Evolutionary conservation across 805 yeast genomes (phyloP), one percentile per base, ranked within the genome.

Genomic region (Allodekkera sacchari): DNA sequence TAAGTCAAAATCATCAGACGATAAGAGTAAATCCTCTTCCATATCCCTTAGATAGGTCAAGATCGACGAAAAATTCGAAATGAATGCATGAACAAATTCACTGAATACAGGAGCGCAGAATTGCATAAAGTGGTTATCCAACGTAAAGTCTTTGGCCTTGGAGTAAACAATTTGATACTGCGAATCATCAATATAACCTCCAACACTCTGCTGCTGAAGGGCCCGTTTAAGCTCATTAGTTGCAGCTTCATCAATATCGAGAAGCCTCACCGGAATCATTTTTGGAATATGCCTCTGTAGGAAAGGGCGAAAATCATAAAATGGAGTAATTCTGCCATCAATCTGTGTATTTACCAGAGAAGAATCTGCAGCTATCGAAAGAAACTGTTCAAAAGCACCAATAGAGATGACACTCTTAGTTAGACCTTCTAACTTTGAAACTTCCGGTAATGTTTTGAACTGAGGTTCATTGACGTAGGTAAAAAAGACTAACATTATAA

Each of bases 11-110:
- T 64, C 69, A 34, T 70, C 74, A 22, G 57, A 50, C 0, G 85
- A 75, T 13, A 81, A 52, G 14, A 81, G 48, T 18, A 76, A 68
- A 48, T 82, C 89, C 45, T 81, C 89, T 50, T 82, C 89, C 8
- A 72, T 71, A 45, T 82, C 85, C 41, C 83, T 68, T 27, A 81
- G 64, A 42, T 69, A 71, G 1, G 83, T 77, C 32, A 82, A 58
- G 6, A 81, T 61, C 35, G 77, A 70, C 1, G 87, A 84, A 18
- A 79, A 70, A 45, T 77, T 74, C 9, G 69, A 62, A 17, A 81
- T 72, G 42, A 79, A 77, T 7, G 62, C 52, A 31, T 64, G 68
- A 29, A 77, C 65, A 38, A 78, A 74, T 1, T 52, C 46, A 43
- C 73, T 72, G 27, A 79, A 61, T 5, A 60, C 38, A 3, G 63